Evolutionary conservation across 805 yeast species (phyloP).

Genomic region (Candida chauliodis): DNA sequence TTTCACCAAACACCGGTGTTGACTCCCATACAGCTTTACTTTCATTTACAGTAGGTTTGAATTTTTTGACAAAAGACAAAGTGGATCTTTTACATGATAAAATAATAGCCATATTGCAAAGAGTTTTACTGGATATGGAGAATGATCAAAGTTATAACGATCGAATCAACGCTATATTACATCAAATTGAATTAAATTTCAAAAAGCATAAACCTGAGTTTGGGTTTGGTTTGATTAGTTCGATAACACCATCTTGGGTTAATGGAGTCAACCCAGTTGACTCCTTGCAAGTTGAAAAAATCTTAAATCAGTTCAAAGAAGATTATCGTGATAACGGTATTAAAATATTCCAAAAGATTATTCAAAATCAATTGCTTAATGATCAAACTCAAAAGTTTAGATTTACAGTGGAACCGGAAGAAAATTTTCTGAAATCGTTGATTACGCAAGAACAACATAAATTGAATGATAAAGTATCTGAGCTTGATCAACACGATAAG

Average conservation of each 20-base stretch:
- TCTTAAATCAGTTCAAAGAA: conserved; percentile 54
- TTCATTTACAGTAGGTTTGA: conserved; percentile 80
- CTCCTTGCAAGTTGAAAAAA: conserved; percentile 59
- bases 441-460: conserved; percentile 55
- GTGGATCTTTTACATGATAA: conserved; percentile 46
- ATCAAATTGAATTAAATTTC: conserved; percentile 79
- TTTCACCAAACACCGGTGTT: conserved; percentile 80
- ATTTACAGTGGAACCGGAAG: conserved; percentile 74
- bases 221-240: conserved; percentile 73
- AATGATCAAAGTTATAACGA: conserved; percentile 23
- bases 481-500: conserved; percentile 53
- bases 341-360: conserved; percentile 54
- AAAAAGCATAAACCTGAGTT: conserved; percentile 88
- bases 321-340: conserved; percentile 53
- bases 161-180: conserved; percentile 78
- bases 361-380: conserved; percentile 49
- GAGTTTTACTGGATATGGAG: conserved; percentile 30
- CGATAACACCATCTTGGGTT: conserved; percentile 82
- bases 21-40: conserved; percentile 76
- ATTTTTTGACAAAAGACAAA: conserved; percentile 56
- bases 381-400: conserved; percentile 53
- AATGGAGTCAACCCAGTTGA: conserved; percentile 77
- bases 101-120: conserved; percentile 45
- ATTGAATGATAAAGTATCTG: conserved; percentile 39
- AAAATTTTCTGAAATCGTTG: conserved; percentile 47